Base-by-base conservation (phyloP, 2,329 filamentous ascomycete species). In the Apiospora arundinis region DNA sequence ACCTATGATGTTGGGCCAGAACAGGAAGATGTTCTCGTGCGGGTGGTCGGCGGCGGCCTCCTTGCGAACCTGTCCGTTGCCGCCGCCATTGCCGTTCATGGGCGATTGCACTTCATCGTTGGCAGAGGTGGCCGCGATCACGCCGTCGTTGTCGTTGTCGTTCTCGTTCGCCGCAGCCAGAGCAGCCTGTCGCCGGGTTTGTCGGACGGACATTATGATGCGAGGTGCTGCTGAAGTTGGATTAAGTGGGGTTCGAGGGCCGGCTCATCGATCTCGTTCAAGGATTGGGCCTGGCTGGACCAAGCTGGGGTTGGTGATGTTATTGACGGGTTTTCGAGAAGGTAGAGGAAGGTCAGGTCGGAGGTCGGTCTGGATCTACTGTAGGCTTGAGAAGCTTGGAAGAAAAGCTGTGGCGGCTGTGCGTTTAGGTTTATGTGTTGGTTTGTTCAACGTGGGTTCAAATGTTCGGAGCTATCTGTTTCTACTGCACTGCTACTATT, bases 1-100 rank as follows among this genome's bases (percentile, higher is more conserved):
- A 94, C 92, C 93, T 77, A 95, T 95, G 49, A 95, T 85, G 78
- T 95, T 95, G 42, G 93, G 93, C 82, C 89, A 91, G 82, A 95
- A 95, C 44, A 95, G 82, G 75, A 95, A 95, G 74, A 95, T 92
- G 81, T 95, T 95, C 82, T 95, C 93, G 52, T 79, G 83, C 73
- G 82, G 80, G 69, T 76, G 77, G 72, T 79, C 78, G 73, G 80
- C 70, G 73, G 80, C 70, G 32, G 77, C 75, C 68, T 77, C 75
- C 69, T 81, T 77, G 69, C 18, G 45, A 25, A 49, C 70, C 60
- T 74, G 81, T 78, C 69, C 81, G 23, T 72, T 73, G 71, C 81
- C 79, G 70, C 84, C 83, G 74, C 87, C n/a, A n/a, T n/a, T 88
- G 72, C 84, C 86, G 73, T 87, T 87, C 77, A 83, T 80, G 45